A percentile compares a stretch with the other conserved stretches of the same genome.
phyloP scores from a whole-genome alignment of 495 filamentous ascomycete genomes.

The Talaromyces ruber region DNA sequence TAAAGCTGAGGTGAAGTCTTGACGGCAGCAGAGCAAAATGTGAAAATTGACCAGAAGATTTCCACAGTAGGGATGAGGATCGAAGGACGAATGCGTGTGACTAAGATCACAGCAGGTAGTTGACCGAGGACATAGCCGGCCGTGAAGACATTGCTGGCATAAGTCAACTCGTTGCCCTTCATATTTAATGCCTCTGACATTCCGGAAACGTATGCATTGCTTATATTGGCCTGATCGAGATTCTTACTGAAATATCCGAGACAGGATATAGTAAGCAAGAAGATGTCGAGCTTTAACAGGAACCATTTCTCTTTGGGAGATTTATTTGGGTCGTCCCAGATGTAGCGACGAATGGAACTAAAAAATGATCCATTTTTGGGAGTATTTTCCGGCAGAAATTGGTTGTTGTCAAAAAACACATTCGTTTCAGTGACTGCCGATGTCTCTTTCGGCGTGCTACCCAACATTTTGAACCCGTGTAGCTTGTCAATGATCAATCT shows the following conservation, averaged over 20 bases:
- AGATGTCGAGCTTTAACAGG: constrained; percentile 17
- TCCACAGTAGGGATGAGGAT: constrained; percentile 30
- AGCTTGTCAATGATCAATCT: background rate
- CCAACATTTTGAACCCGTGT: background rate
- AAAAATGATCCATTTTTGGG: background rate
- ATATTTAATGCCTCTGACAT: constrained; percentile 45
- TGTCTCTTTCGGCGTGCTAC: background rate
- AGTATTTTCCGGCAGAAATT: background rate
- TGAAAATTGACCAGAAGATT: constrained; percentile 29
- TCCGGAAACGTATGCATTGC: constrained; percentile 33
- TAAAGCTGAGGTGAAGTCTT: constrained; percentile 25
- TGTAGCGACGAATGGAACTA: background rate
- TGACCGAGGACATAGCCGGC: constrained; percentile 11
- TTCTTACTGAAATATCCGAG: constrained; percentile 25
- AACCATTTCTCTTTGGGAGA: constrained; percentile 10
- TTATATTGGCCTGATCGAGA: constrained; percentile 22
- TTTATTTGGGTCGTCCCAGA: constrained; percentile 10
- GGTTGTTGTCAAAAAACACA: background rate
- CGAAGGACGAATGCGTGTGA: constrained; percentile 10
- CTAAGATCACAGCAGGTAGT: constrained; percentile 4
- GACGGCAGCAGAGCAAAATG: constrained; percentile 19
- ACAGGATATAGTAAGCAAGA: constrained; percentile 17
- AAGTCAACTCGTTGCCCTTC: constrained; percentile 30
- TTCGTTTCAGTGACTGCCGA: background rate
- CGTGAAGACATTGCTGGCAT: constrained; percentile 12